Evolutionary conservation across 306 rosid genomes (phyloP), one percentile per base, ranked within the genome.

Genomic region (Pachyrhizus erosus): DNA sequence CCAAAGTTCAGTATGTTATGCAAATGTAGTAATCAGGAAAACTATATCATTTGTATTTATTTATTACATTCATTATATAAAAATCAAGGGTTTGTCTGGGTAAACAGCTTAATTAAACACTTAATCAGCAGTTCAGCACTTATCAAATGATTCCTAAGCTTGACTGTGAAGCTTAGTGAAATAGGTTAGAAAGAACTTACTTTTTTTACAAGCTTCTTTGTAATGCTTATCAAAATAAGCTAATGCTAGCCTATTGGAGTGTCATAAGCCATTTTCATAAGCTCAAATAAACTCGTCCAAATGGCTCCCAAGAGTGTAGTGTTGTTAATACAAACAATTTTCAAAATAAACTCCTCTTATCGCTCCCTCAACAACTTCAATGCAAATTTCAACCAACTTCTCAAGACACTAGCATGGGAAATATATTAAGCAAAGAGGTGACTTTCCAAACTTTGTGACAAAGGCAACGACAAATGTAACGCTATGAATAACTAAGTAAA

Each of bases 331-430:
- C 77, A 46, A 61, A 62, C 17, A 12, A 5, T 27, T 73, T 29
- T 49, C 48, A 73, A 20, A 57, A 27, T 17, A 70, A 13, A 24
- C 60, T 24, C 13, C 27, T 23, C 21, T 11, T 52, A 10, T 48
- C 43, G 37, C 57, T 68, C 33, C 12, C 43, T 69, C 37, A 7
- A 79, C 52, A 67, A 66, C 48, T 57, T 67, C 24, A 33, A 61
- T 13, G 52, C 33, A 73, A 76, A 77, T 27, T 84, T 42, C n/a
- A 83, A 75, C 76, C 26, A 78, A 76, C 61, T 75, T 73, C 78
- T 49, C 57, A 48, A 33, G 70, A 45, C 58, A 74, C 62, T 61
- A 75, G 34, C 24, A 74, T 33, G 21, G n/a, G 1, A 49, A 84
- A 55, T 45, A 52, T 15, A 20, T 9, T 2, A 29, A 40, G 23